A percentile compares a stretch with the other conserved stretches of the same genome.
Evolutionary conservation across 129 eudicot species (phyloP).

Genomic region (Calendula officinalis): DNA sequence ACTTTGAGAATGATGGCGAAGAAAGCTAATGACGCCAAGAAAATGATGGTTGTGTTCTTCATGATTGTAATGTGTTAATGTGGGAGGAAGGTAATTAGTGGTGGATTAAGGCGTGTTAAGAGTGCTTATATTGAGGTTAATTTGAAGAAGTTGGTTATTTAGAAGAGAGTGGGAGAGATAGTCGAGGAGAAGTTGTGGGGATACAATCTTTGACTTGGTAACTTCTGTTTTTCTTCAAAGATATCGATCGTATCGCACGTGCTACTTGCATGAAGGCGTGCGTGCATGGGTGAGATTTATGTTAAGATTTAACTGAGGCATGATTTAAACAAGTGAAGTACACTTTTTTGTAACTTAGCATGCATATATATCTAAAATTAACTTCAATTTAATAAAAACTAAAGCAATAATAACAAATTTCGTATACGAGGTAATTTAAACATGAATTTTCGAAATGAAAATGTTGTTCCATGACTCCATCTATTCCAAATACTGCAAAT

Average conservation of each 20-base stretch:
- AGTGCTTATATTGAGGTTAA: slow-evolving; percentile 13
- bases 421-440: too few relatives aligned
- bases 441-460: too few relatives aligned
- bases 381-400: too few relatives aligned
- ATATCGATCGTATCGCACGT: background rate
- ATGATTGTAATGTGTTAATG: slow-evolving; percentile 12
- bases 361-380: too few relatives aligned
- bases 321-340: too few relatives aligned
- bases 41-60: slow-evolving; percentile 16
- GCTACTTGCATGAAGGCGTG: too few relatives aligned
- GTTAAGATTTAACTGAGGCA: too few relatives aligned
- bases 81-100: background rate
- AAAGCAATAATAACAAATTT: too few relatives aligned
- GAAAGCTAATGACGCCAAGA: slow-evolving; percentile 10
- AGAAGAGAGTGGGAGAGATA: slow-evolving; percentile 34
- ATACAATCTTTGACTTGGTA: slow-evolving; percentile 47
- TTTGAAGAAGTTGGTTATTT: slow-evolving; percentile 28
- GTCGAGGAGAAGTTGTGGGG: slow-evolving; percentile 37
- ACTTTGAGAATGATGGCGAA: slow-evolving; percentile 31
- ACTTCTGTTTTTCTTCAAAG: slow-evolving; percentile 17
- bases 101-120: slow-evolving; percentile 15
- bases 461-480: too few relatives aligned
- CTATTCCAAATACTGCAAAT: too few relatives aligned
- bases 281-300: too few relatives aligned
- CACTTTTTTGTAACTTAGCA: too few relatives aligned